Base-by-base conservation (phyloP, 1,284 basidiomycete genomes). In the Grifola frondosa region DNA sequence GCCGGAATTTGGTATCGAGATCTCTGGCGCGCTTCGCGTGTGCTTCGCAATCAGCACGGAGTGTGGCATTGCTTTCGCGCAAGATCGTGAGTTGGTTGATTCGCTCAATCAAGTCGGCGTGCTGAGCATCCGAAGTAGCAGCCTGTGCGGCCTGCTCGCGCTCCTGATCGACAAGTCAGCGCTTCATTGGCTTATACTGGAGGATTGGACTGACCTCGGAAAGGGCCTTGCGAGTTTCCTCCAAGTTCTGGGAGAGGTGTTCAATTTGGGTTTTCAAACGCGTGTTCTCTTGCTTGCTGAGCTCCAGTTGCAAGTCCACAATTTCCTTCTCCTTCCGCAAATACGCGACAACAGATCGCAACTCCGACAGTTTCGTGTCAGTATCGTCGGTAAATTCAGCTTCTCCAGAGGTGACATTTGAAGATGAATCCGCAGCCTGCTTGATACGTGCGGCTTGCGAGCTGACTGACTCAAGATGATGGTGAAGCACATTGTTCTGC, bases 261-360 rank as follows among this genome's bases (percentile, higher is more conserved):
- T 91, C 88, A 20, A 90, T 75, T 58, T 91, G 85, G 20, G 78
- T 70, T 64, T 87, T 89, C 37, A 92, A 66, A 2, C 91, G 80
- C 6, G 80, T 68, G 50, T 77, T 88, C 66, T 95, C 91, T 60
- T 93, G 88, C 67, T 90, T 91, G 69, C 80, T 78, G 40, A 95
- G 76, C 57, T 94, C 88, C 31, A 91, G 75, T 56, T 95, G 89
- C 26, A 94, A 75, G 51, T 94, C 91, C 30, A 89, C 84, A 42
- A 94, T 90, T 60, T 94, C 90, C 67, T 94, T 93, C 69, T 95
- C 91, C 56, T 88, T 88, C 21, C 91, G 80, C 24, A 95, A 69
- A 64, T 89, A 93, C 1, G 82, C 75, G 34, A 95, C 84, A 15
- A 96, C 86, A 25, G 85, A 81, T 31, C 86, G 86, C 13, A 95